These are phyloP conservation scores for Auriscalpium microsporum DNA, from an alignment of 768 basidiomycete genomes.

Conservation along the genomic window DNA sequence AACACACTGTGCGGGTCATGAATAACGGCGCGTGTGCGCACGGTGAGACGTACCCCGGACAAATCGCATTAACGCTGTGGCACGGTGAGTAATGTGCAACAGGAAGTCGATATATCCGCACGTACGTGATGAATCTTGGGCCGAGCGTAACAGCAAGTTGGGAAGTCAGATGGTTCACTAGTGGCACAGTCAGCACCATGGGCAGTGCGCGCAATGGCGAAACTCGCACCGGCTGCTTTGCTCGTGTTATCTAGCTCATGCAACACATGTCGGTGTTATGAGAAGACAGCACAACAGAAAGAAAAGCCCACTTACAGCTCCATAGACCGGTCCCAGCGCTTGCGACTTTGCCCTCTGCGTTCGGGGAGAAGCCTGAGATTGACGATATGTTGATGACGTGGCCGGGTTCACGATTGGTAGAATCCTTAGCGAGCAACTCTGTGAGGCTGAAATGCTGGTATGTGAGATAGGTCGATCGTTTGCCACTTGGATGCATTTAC, in stretches of 20 bases:
- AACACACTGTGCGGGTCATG: slow-evolving; percentile 42
- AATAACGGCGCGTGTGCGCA: not conserved
- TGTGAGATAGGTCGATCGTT: not conserved
- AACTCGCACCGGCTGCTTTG: slow-evolving; percentile 51
- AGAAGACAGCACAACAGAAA: not conserved
- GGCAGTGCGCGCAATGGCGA: not conserved
- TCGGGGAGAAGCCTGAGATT: slow-evolving; percentile 46
- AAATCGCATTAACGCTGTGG: slow-evolving; percentile 71
- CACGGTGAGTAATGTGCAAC: not conserved
- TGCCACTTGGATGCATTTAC: slow-evolving; percentile 16
- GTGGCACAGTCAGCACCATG: not conserved
- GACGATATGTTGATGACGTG: slow-evolving; percentile 83
- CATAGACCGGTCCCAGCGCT: slow-evolving; percentile 57
- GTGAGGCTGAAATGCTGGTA: slow-evolving; percentile 33
- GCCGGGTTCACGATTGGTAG: slow-evolving; percentile 55
- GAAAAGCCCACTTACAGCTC: slow-evolving; percentile 52
- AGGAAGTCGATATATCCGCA: slow-evolving; percentile 9
- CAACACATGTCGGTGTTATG: not conserved
- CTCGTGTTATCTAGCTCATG: slow-evolving; percentile 55
- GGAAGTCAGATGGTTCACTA: slow-evolving; percentile 71
- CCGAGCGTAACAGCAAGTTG: slow-evolving; percentile 60
- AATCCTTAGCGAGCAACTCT: slow-evolving; percentile 55
- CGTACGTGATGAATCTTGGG: slow-evolving; percentile 55
- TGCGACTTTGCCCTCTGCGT: slow-evolving; percentile 44
- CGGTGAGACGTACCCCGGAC: slow-evolving; percentile 51